Evolutionary conservation across 2,329 filamentous ascomycete species (phyloP).

Genomic region (Arthroderma sp.): DNA sequence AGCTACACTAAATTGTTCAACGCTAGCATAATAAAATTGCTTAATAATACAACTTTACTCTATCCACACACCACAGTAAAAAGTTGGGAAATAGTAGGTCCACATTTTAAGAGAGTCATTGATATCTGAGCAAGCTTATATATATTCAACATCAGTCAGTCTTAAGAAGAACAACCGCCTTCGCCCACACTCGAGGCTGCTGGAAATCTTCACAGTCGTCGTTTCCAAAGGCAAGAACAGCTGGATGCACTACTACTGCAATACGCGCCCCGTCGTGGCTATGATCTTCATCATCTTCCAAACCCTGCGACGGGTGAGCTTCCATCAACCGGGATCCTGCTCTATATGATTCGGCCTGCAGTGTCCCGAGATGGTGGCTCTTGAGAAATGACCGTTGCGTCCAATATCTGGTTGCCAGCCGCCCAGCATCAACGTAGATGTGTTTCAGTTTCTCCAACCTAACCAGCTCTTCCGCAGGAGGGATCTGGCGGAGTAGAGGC

Average conservation of each 20-base stretch:
- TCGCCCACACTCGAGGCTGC: constrained; percentile 12
- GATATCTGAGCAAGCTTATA: too few species aligned
- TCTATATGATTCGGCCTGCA: constrained; percentile 2
- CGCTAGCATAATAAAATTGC: too few species aligned
- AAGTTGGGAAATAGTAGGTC: too few species aligned
- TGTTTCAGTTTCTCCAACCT: constrained; percentile 1
- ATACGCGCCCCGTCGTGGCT: constrained; percentile 10
- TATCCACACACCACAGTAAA: too few species aligned
- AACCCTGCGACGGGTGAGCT: constrained; percentile 13
- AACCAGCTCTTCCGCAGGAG: not conserved
- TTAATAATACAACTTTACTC: too few species aligned
- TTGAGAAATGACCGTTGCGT: constrained; percentile 11
- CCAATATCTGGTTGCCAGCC: constrained; percentile 12
- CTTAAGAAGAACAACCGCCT: constrained; percentile 11
- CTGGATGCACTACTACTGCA: constrained; percentile 12
- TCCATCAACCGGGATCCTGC: constrained; percentile 5
- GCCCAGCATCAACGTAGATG: constrained; percentile 8
- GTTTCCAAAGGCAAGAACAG: constrained; percentile 13
- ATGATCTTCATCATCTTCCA: constrained; percentile 12
- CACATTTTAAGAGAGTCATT: too few species aligned
- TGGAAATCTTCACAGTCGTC: constrained; percentile 15
- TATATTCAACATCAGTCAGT: too few species aligned
- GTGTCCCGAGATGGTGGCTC: not conserved
- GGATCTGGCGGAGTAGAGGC: not conserved
- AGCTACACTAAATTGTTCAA: too few species aligned